Percentiles rank a stretch among this genome's conserved stretches.
These are phyloP conservation scores for Beverwykella pulmonaria DNA, from an alignment of 495 filamentous ascomycete species.

Conservation along the genomic window DNA sequence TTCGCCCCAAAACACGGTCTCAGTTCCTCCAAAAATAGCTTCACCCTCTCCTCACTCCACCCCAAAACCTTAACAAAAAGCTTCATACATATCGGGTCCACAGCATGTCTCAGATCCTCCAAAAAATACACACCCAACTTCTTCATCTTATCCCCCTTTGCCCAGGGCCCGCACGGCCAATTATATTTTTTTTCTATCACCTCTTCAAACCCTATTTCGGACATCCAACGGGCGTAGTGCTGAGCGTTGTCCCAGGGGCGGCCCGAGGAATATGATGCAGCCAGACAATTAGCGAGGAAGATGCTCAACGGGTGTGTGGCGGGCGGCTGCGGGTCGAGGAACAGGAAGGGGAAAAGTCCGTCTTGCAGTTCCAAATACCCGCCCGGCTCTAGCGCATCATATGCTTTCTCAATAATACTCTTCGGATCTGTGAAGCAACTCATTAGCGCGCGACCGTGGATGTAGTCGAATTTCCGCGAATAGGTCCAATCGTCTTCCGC, in stretches of 20 bases:
- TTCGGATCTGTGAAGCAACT: conserved; percentile 12
- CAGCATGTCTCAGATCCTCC: conserved; percentile 22
- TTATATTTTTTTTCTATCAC: conserved; percentile 21
- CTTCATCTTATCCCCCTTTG: conserved; percentile 35
- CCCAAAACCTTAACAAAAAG: conserved; percentile 27
- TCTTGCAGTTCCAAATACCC: conserved; percentile 34
- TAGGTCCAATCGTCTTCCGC: conserved; percentile 28
- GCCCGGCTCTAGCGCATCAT: conserved; percentile 14
- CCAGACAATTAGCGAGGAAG: background rate
- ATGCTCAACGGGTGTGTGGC: conserved; percentile 2
- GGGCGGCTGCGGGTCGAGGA: conserved; percentile 1
- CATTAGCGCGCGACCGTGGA: conserved; percentile 30
- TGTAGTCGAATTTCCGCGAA: conserved; percentile 25
- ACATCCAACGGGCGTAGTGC: conserved; percentile 23
- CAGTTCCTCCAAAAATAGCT: conserved; percentile 21
- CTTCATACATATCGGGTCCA: conserved; percentile 30
- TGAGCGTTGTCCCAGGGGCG: conserved; percentile 8
- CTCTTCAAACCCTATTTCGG: conserved; percentile 31
- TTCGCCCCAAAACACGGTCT: conserved; percentile 7
- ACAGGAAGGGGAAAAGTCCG: conserved; percentile 10
- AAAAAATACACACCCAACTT: conserved; percentile 26
- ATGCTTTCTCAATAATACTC: conserved; percentile 17
- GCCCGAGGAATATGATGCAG: conserved; percentile 4
- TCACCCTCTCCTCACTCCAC: conserved; percentile 34
- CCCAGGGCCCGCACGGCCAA: conserved; percentile 32